Evolutionary conservation across 2,329 filamentous ascomycete genomes (phyloP).

Genomic region (Berkeleyomyces basicola): DNA sequence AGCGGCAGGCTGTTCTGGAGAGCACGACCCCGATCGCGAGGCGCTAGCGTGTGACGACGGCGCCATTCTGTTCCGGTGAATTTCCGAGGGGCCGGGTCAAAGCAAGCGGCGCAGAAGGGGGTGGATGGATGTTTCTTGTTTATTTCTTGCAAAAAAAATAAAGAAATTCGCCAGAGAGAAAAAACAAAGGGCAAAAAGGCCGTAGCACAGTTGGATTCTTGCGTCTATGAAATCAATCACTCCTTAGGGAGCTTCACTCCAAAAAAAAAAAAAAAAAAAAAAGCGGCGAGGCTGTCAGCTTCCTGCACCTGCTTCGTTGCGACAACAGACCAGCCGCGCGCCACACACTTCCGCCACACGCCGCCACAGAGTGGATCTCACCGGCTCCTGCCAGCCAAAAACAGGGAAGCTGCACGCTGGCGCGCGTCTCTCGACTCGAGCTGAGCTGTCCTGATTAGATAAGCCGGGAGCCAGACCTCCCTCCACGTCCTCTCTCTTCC

Average conservation of each 20-base stretch:
- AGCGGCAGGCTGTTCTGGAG: not conserved
- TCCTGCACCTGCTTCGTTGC: not conserved
- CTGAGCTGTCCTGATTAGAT: not conserved
- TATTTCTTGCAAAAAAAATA: too few species aligned
- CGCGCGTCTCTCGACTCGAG: not conserved
- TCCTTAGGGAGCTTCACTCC: not conserved
- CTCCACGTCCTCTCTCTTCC: not conserved
- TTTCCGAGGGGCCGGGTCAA: too few species aligned
- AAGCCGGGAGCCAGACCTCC: not conserved
- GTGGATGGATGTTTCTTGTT: too few species aligned
- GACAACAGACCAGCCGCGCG: too few species aligned
- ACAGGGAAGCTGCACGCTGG: not conserved
- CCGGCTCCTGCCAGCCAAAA: not conserved
- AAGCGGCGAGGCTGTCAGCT: not conserved
- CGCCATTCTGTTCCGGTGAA: not conserved
- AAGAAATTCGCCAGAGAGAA: too few species aligned
- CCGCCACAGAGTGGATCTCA: too few species aligned
- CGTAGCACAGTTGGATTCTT: too few species aligned
- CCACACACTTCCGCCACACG: too few species aligned
- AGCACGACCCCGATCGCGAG: slow-evolving; percentile 1
- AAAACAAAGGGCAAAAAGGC: too few species aligned
- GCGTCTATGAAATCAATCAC: not conserved
- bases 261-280: not conserved
- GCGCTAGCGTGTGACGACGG: not conserved
- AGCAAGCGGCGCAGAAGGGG: too few species aligned